Evolutionary conservation across 108 stramenopile genomes (phyloP).

Genomic region (Thalassiosira profunda): DNA sequence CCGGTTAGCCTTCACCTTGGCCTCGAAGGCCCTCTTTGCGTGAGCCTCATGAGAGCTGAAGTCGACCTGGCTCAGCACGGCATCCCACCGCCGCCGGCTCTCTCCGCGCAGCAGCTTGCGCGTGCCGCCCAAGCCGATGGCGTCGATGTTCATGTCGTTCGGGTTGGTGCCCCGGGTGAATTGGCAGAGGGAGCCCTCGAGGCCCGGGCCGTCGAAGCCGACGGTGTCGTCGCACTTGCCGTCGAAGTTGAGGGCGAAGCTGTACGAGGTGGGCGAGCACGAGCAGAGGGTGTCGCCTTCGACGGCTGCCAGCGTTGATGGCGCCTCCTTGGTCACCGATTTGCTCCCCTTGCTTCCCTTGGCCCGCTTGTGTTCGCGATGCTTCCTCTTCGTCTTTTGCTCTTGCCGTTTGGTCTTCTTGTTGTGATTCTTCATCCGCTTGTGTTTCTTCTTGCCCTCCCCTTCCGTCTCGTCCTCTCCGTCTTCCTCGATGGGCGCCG

Average conservation of each 20-base stretch:
- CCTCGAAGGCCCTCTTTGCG: neutral
- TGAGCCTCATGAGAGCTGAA: neutral
- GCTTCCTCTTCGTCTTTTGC: too few species aligned
- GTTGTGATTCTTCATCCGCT: too few species aligned
- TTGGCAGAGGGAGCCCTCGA: slow-evolving; percentile 14
- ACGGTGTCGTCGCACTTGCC: slow-evolving; percentile 7
- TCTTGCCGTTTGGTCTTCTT: too few species aligned
- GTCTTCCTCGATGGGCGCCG: slow-evolving; percentile 71
- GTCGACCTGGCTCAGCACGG: too few species aligned
- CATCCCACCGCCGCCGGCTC: too few species aligned
- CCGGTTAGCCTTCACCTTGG: neutral
- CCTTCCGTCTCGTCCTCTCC: too few species aligned
- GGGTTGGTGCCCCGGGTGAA: neutral
- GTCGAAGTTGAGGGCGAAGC: slow-evolving; percentile 9
- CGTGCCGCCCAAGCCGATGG: neutral
- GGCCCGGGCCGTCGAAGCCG: slow-evolving; percentile 10
- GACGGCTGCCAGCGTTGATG: too few species aligned
- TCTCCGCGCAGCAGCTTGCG: neutral
- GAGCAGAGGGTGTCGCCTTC: slow-evolving; percentile 14
- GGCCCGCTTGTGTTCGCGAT: too few species aligned
- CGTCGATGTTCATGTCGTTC: neutral
- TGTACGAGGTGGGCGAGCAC: slow-evolving; percentile 22
- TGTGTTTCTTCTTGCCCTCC: too few species aligned
- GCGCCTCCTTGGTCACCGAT: too few species aligned
- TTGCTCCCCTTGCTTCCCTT: too few species aligned